phyloP scores from a whole-genome alignment of 2,329 filamentous ascomycete genomes.

The Aspergillus sp. region DNA sequence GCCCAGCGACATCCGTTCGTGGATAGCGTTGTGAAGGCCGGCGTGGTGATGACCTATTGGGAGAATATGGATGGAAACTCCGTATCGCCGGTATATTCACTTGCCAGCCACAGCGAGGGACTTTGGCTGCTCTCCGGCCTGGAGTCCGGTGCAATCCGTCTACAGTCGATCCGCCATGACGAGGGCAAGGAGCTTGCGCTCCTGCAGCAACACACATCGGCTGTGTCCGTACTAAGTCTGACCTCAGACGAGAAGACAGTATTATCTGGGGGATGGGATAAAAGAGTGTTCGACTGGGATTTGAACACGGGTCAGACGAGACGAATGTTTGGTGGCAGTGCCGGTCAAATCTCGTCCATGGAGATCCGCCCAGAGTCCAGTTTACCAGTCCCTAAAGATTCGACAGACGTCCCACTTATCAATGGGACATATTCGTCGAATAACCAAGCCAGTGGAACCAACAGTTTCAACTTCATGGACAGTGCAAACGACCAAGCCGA shows the following conservation, averaged over 20 bases:
- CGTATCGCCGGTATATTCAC: constrained; percentile 88
- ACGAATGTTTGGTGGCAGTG: constrained; percentile 73
- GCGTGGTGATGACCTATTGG: constrained; percentile 94
- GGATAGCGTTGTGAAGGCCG: constrained; percentile 93
- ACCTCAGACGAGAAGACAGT: constrained; percentile 83
- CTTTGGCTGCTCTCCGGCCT: constrained; percentile 89
- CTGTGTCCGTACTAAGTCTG: constrained; percentile 82
- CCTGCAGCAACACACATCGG: constrained; percentile 80
- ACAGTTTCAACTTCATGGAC: constrained; percentile 51
- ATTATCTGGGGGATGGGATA: constrained; percentile 95
- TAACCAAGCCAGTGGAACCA: constrained; percentile 61
- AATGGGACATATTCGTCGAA: constrained; percentile 77
- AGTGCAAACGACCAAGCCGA: constrained; percentile 35
- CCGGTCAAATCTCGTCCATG: constrained; percentile 82
- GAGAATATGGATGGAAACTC: constrained; percentile 81
- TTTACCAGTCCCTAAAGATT: constrained; percentile 72
- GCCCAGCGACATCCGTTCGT: constrained; percentile 96
- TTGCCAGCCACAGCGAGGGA: constrained; percentile 85
- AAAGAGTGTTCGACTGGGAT: constrained; percentile 91
- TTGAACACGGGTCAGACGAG: constrained; percentile 78
- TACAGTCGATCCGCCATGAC: constrained; percentile 90
- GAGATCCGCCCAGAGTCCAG: constrained; percentile 78
- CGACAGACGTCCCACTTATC: constrained; percentile 49
- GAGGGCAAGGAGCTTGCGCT: constrained; percentile 86
- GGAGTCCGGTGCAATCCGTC: constrained; percentile 86